Evolutionary conservation across 2,329 filamentous ascomycete species (phyloP), one percentile per base, ranked within the genome.

Genomic region (Arthroderma sp.): DNA sequence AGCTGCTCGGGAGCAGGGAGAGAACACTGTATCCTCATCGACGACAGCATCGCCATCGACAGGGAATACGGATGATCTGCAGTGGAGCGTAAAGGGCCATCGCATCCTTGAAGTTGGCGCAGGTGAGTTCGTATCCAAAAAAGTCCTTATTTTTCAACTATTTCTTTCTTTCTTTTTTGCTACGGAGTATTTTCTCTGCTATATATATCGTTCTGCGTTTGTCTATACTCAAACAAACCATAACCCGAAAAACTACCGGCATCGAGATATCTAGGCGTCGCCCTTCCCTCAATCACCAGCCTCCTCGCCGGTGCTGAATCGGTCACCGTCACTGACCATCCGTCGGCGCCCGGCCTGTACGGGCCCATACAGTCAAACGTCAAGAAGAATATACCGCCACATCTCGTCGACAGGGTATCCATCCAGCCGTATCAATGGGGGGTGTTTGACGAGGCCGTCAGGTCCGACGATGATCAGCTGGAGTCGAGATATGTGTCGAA

Each of bases 91-190:
- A 0, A 65, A 72, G 54, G 77, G 75, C 2, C 71, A 81, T 62
- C 74, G 61, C 23, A 77, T 83, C 7, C 65, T 84, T 54, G 81
- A 84, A 66, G 65, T 84, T 54, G 81, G 81, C 57, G 80, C 81
- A 75, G 81, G 81, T 83, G 68, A 66, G 79, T 57, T 55, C 47
- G 11, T 31, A 13, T 37, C 13, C 33, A 6, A n/a, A n/a, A n/a
- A n/a, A n/a, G n/a, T n/a, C n/a, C n/a, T n/a, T n/a, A n/a, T n/a
- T n/a, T n/a, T n/a, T n/a, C n/a, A n/a, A n/a, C n/a, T n/a, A n/a
- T n/a, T n/a, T n/a, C n/a, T n/a, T n/a, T n/a, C n/a, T n/a, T n/a
- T n/a, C n/a, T n/a, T n/a, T n/a, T n/a, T n/a, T n/a, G n/a, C n/a
- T n/a, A n/a, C n/a, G n/a, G n/a, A n/a, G n/a, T n/a, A n/a, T n/a